Evolutionary conservation across 768 basidiomycete genomes (phyloP), one percentile per base, ranked within the genome.

Genomic region (Tricholomella constricta): DNA sequence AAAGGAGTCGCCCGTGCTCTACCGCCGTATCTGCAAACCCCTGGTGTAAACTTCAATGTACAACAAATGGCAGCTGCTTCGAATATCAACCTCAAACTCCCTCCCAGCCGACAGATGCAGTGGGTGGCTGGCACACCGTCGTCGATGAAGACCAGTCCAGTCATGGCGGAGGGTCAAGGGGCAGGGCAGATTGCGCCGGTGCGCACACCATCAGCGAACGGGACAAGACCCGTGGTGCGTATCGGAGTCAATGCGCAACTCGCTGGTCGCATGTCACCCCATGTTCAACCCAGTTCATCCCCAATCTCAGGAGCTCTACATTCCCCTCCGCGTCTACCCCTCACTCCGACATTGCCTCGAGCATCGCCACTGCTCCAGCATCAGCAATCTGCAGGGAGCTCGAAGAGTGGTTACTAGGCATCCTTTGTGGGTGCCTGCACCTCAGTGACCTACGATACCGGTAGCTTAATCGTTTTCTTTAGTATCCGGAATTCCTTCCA

Each of bases 161-260:
- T 75, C 46, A 72, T 72, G 20, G 45, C 65, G n/a, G 69, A 70
- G 26, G 58, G 45, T 12, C 61, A 63, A 44, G 54, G 40, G 29
- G 59, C 66, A 23, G 59, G 63, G 14, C 72, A 78, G 52, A 59
- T 72, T n/a, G 61, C 69, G 9, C 73, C 71, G 32, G 68, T 71
- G 17, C 76, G 83, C 20, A 76, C 78, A 10, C 79, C 84, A 2
- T 85, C 84, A 0, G 77, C 80, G 17, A 83, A 82, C 59, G 83
- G 84, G 5, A 75, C 74, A n/a, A 79, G 81, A 38, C 71, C 72
- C 20, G 65, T 65, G 15, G 56, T 71, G 26, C 63, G 66, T 17
- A 53, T 55, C 43, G 49, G 50, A 42, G 60, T 73, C 10, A 74
- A 75, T 15, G 77, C 74, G 3, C 80, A 78, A 51, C 73, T 76